These are phyloP conservation scores for Arthrobotrys conoides DNA, from an alignment of 2,329 filamentous ascomycete species.

Conservation along the genomic window DNA sequence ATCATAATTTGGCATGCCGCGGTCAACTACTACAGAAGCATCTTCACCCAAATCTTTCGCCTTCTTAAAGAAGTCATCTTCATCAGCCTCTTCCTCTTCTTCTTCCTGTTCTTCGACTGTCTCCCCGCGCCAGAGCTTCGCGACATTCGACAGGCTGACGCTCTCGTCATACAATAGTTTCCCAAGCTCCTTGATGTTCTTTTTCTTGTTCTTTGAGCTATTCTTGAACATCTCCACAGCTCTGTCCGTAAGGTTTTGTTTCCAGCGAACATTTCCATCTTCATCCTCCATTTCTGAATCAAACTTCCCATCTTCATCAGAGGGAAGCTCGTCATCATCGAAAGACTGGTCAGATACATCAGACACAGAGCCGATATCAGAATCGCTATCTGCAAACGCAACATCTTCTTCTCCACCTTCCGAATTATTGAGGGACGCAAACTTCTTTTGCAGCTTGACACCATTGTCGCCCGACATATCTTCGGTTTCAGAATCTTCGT, in stretches of 20 bases:
- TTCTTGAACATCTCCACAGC: conserved; percentile 68
- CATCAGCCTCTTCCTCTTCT: conserved; percentile 73
- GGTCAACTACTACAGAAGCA: conserved; percentile 75
- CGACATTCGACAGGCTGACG: conserved; percentile 80
- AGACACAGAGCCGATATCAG: conserved; percentile 91
- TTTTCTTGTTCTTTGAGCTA: conserved; percentile 42
- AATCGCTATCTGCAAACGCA: conserved; percentile 96
- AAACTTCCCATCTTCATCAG: conserved; percentile 69
- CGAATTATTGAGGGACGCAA: conserved; percentile 67
- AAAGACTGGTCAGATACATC: conserved; percentile 68
- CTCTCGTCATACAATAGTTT: conserved; percentile 89
- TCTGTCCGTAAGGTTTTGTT: conserved; percentile 83
- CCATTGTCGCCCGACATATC: conserved; percentile 66
- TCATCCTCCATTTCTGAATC: conserved; percentile 71
- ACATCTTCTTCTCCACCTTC: conserved; percentile 73
- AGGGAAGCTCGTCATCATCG: conserved; percentile 66
- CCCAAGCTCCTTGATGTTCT: conserved; percentile 76
- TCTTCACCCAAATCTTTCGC: conserved; percentile 75
- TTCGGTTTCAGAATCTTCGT: conserved; percentile 70
- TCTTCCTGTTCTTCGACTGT: conserved; percentile 72
- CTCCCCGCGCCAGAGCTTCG: conserved; percentile 84
- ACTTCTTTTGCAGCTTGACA: conserved; percentile 65
- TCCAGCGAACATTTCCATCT: conserved; percentile 78
- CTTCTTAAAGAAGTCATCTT: conserved; percentile 77
- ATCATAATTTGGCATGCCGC: conserved; percentile 82